A percentile compares a stretch with the other conserved stretches of the same genome.
Evolutionary conservation across 768 basidiomycete genomes (phyloP).

Genomic region (Ephemerocybe angulata): DNA sequence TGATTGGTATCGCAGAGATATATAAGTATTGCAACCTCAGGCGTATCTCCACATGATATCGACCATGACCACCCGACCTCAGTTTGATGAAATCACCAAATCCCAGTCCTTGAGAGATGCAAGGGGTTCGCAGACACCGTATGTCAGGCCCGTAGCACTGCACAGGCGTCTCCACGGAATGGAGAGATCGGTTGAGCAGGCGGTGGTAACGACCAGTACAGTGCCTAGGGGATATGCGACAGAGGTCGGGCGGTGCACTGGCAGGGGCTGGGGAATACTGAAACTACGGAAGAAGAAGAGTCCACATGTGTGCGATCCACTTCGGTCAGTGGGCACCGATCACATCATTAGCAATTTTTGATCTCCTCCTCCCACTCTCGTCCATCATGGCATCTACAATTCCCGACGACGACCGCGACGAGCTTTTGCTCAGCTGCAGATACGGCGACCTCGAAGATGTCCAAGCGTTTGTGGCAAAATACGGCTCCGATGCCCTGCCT

Average conservation of each 20-base stretch:
- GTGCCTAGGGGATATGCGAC: too few relatives aligned
- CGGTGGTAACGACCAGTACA: too few relatives aligned
- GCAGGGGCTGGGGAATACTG: neutral
- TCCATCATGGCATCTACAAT: conserved; percentile 14
- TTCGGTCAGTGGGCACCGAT: too few relatives aligned
- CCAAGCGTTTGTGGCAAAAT: conserved; percentile 56
- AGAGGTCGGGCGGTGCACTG: neutral
- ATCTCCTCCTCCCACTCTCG: neutral
- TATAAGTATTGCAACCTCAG: neutral
- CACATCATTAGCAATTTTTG: neutral
- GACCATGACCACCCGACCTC: conserved; percentile 8
- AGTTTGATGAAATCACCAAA: neutral
- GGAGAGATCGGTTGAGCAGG: too few relatives aligned
- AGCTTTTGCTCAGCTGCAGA: conserved; percentile 77
- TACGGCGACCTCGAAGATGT: conserved; percentile 87
- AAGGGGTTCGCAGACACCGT: too few relatives aligned
- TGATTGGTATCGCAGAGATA: neutral
- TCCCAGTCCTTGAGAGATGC: neutral
- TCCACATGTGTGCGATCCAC: neutral
- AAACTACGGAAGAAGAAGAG: neutral
- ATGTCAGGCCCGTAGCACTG: too few relatives aligned
- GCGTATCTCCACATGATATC: conserved; percentile 9
- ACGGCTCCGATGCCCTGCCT: conserved; percentile 47
- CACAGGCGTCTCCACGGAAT: too few relatives aligned
- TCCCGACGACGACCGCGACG: conserved; percentile 57